Evolutionary conservation across 768 basidiomycete genomes (phyloP), one percentile per base, ranked within the genome.

Genomic region (Ramaria rubella): DNA sequence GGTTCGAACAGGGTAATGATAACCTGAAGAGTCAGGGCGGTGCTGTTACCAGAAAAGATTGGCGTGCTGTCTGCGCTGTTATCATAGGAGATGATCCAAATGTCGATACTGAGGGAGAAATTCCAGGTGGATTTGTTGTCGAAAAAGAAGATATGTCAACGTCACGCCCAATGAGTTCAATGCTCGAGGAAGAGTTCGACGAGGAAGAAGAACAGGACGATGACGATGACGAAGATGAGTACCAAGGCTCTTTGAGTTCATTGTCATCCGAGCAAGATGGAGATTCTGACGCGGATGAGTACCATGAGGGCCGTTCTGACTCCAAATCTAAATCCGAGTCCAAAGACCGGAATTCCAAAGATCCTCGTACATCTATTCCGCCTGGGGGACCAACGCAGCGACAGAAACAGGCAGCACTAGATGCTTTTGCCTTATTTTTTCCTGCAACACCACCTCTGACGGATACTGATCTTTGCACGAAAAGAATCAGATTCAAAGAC

Each of bases 41-140:
- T 5, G 58, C 55, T 43, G 78, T 93, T 24, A 80, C 76, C 61
- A 72, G 76, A 49, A 81, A 82, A 27, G 90, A 91, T 65, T 93
- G 87, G 86, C 79, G 86, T 34, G 77, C 87, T 12, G 86, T 93
- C 4, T 92, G 90, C 65, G 82, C 85, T 9, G 85, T 85, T 4
- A 71, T 93, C 12, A 73, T 92, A 4, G 85, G 82, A 58, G 70
- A 67, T 36, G 66, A 62, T 26, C 62, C 55, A 61, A 59, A 50
- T 29, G 51, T 23, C 52, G 17, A 26, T n/a, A n/a, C n/a, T n/a
- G 40, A 29, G 14, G 59, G 23, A 21, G 62, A 67, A 55, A 62
- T 63, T 17, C 21, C n/a, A 29, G 57, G 57, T 49, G 50, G 49
- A 21, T 58, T 48, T 34, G 49, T 58, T 56, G 62, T 49, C 30